Evolutionary conservation across 2,329 filamentous ascomycete genomes (phyloP).

Genomic region (Neofusicoccum sp.): DNA sequence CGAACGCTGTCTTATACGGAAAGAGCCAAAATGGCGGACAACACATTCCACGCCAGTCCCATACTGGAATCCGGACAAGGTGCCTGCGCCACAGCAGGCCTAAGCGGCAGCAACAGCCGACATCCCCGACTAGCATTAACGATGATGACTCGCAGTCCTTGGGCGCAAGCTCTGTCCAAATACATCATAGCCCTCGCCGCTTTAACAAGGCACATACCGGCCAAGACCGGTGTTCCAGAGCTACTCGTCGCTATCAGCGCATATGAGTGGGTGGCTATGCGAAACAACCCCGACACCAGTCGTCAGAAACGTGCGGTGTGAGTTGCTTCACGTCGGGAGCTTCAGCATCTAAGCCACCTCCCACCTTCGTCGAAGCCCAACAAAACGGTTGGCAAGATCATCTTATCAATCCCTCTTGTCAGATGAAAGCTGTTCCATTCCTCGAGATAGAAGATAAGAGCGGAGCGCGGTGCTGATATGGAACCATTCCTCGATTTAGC

Average conservation of each 20-base stretch:
- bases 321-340: conserved; percentile 3
- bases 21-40: background rate
- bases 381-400: background rate
- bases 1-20: too few relatives aligned
- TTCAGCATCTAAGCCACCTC: background rate
- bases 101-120: background rate
- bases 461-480: background rate
- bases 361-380: background rate
- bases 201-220: background rate
- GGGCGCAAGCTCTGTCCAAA: background rate
- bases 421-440: background rate
- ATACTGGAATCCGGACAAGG: background rate
- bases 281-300: conserved; percentile 7
- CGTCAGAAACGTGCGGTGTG: conserved; percentile 3
- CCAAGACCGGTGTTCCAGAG: background rate
- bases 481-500: background rate
- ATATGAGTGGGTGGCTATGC: background rate
- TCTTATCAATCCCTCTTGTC: background rate
- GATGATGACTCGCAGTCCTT: background rate
- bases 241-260: background rate
- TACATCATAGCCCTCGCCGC: background rate
- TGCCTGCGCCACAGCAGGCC: background rate
- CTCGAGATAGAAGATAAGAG: background rate
- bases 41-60: background rate
- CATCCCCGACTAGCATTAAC: background rate